Conservation (phyloP, 805 yeast species). For the Wickerhamomyces ciferrii region DNA sequence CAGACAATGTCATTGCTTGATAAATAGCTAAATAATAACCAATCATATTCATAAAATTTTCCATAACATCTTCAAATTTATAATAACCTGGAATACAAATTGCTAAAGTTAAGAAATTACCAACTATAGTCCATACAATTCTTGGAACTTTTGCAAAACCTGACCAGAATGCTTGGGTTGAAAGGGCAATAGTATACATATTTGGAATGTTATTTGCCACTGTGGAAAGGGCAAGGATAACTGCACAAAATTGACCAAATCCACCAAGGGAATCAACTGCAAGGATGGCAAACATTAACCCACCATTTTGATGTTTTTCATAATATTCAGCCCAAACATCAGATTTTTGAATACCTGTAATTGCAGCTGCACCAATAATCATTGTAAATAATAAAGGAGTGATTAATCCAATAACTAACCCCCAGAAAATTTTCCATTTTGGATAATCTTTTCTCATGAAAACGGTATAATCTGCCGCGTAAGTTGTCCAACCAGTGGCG, state of each 20-base stretch:
- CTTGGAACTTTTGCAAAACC: conserved; percentile 74
- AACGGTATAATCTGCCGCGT: conserved; percentile 88
- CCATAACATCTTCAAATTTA: conserved; percentile 66
- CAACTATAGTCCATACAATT: conserved; percentile 73
- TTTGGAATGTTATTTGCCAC: conserved; percentile 91
- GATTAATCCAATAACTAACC: conserved; percentile 58
- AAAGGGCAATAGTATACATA: conserved; percentile 85
- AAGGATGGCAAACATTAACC: conserved; percentile 72
- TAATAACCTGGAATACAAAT: conserved; percentile 87
- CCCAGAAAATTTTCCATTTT: conserved; percentile 53
- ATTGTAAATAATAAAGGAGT: conserved; percentile 68
- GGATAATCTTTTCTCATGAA: conserved; percentile 71
- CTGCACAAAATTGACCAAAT: conserved; percentile 88
- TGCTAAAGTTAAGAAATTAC: conserved; percentile 74
- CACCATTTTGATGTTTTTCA: conserved; percentile 61
- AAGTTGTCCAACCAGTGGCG: conserved; percentile 93
- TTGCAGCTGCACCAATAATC: conserved; percentile 84
- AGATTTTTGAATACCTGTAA: conserved; percentile 53
- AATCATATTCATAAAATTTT: conserved; percentile 85
- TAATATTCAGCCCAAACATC: conserved; percentile 45
- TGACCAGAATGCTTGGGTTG: conserved; percentile 82
- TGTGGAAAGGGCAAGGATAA: conserved; percentile 77
- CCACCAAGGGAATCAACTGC: conserved; percentile 80
- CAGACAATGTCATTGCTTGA: conserved; percentile 68
- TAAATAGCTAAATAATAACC: conserved; percentile 90